A percentile compares a stretch with the other conserved stretches of the same genome.
Conservation (phyloP, 495 filamentous ascomycete genomes). For the Podospora didyma region DNA sequence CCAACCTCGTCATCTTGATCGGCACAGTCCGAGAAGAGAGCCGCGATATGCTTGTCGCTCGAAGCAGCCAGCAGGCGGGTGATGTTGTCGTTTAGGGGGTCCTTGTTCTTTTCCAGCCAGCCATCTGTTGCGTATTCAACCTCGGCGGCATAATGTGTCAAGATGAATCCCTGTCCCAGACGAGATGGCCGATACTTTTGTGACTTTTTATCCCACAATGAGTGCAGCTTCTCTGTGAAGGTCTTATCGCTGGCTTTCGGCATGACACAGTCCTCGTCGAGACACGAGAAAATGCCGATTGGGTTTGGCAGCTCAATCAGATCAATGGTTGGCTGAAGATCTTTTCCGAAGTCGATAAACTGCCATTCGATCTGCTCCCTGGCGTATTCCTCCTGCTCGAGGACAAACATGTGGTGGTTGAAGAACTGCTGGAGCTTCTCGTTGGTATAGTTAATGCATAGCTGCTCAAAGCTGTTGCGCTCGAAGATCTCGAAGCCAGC, state of each 20-base stretch:
- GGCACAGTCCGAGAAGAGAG: slow-evolving; percentile 82
- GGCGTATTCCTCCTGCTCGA: slow-evolving; percentile 98
- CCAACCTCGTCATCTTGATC: slow-evolving; percentile 65
- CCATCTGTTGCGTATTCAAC: slow-evolving; percentile 94
- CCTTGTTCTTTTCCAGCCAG: slow-evolving; percentile 99
- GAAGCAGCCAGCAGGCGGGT: slow-evolving; percentile 83
- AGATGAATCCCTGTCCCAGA: slow-evolving; percentile 85
- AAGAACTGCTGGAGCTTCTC: slow-evolving; percentile 99
- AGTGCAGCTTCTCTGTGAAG: slow-evolving; percentile 96
- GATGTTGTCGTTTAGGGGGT: slow-evolving; percentile 94
- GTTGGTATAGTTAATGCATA: slow-evolving; percentile 99
- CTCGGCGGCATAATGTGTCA: slow-evolving; percentile 98
- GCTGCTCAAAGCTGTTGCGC: slow-evolving; percentile 96
- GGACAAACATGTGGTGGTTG: slow-evolving; percentile 99
- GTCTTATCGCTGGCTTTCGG: slow-evolving; percentile 96
- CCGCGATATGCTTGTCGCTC: slow-evolving; percentile 73
- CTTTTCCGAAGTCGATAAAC: slow-evolving; percentile 98
- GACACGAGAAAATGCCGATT: slow-evolving; percentile 96
- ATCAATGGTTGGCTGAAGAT: slow-evolving; percentile 97
- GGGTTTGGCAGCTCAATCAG: slow-evolving; percentile 94
- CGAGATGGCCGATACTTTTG: slow-evolving; percentile 87
- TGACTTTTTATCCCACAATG: slow-evolving; percentile 93
- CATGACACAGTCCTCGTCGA: slow-evolving; percentile 99
- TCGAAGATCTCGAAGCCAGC: slow-evolving; percentile 99
- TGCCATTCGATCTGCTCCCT: slow-evolving; percentile 99